These are phyloP conservation scores for rapeseed (Brassica napus) DNA, from an alignment of 345 rosid genomes.

Conservation along the genomic window Da-Ae NC_063447.1:7130501-7131000, in stretches of 20 bases:
- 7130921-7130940: constrained; percentile 10
- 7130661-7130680: neutral
- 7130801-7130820: neutral
- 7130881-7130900: neutral
- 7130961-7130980: constrained; percentile 4
- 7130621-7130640: neutral
- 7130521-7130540: neutral
- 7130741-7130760: constrained; percentile 5
- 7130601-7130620: neutral
- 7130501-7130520: neutral
- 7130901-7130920: constrained; percentile 12
- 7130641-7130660: neutral
- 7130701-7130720: constrained; percentile 1
- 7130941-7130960: constrained; percentile 5
- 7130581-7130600: neutral
- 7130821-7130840: neutral
- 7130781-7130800: constrained; percentile 17
- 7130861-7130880: constrained; percentile 12
- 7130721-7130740: neutral
- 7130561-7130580: neutral
- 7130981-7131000: constrained; percentile 3
- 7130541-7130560: neutral
- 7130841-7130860: constrained; percentile 4
- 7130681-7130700: neutral
- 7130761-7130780: constrained; percentile 21